Conservation (phyloP, 2,329 filamentous ascomycete species). For the Curvularia lunata region DNA sequence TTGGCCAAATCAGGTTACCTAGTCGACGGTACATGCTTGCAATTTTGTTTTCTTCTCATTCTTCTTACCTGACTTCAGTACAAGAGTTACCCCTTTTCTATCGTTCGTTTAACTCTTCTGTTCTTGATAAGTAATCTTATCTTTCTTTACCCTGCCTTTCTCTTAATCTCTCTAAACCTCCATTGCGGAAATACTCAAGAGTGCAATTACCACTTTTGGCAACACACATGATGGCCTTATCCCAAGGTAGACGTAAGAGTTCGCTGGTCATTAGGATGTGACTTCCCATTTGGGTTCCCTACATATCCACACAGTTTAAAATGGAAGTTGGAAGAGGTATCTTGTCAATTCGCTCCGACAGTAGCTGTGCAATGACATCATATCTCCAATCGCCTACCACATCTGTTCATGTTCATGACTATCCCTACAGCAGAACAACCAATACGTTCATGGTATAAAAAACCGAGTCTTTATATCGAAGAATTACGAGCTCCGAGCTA, state of each 20-base stretch:
- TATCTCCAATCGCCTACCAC: background rate
- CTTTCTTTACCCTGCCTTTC: too few species aligned
- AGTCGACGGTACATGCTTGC: background rate
- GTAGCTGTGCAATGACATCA: background rate
- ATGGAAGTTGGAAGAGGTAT: background rate
- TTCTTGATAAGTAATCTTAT: background rate
- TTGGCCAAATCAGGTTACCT: background rate
- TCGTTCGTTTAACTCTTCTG: background rate
- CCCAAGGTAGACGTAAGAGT: background rate
- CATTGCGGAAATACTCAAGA: background rate
- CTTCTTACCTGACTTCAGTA: too few species aligned
- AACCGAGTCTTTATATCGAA: background rate
- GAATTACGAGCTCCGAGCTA: background rate
- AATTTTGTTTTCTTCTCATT: too few species aligned
- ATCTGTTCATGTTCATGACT: background rate
- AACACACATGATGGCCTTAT: background rate
- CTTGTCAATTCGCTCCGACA: background rate
- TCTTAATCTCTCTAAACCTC: background rate
- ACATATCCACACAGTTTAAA: background rate
- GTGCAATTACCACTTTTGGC: background rate
- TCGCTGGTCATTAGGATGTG: background rate
- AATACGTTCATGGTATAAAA: background rate
- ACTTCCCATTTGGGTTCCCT: background rate
- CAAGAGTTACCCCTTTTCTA: too few species aligned
- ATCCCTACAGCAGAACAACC: background rate